phyloP scores from a whole-genome alignment of 225 moss, liverwort and hornwort species.

The Rhytidiadelphus loreus region DNA sequence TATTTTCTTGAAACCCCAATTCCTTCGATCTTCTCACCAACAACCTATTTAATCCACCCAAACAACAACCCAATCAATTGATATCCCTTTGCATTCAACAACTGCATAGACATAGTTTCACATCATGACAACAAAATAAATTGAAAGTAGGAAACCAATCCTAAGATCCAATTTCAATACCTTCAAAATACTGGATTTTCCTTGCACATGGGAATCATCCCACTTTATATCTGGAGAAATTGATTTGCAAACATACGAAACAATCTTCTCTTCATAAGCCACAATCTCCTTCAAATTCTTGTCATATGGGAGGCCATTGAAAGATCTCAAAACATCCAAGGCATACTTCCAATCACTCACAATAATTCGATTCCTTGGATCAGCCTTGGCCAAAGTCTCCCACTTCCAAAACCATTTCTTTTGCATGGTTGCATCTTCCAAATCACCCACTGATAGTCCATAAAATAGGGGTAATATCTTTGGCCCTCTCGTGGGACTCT shows the following conservation, averaged over 20 bases:
- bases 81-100: neutral
- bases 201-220: neutral
- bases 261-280: neutral
- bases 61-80: neutral
- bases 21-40: neutral
- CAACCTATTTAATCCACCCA: neutral
- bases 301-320: neutral
- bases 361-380: neutral
- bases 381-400: neutral
- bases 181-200: neutral
- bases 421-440: neutral
- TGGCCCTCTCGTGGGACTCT: neutral
- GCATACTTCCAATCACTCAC: neutral
- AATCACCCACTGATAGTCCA: neutral
- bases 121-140: neutral
- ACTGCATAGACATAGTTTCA: rapidly evolving
- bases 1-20: neutral
- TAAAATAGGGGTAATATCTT: neutral
- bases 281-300: neutral
- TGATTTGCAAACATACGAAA: neutral
- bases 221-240: neutral
- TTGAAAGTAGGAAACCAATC: rapidly evolving
- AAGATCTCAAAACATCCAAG: neutral
- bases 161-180: neutral
- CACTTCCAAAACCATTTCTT: neutral